Conservation (phyloP, 331 rosid genomes). For the Arachis monticola region DNA sequence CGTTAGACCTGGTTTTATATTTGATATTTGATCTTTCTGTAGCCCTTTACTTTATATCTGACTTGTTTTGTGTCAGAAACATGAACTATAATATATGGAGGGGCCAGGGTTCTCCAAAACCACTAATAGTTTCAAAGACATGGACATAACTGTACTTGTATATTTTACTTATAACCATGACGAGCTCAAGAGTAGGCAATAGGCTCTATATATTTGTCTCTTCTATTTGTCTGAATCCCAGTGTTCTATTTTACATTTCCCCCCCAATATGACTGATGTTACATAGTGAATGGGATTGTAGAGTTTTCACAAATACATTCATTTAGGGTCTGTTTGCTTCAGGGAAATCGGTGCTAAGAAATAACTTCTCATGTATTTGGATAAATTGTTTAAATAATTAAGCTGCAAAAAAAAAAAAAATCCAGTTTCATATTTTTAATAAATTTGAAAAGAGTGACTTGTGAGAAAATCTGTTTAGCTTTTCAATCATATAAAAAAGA, state of each 20-base stretch:
- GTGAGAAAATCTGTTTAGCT: too few species aligned
- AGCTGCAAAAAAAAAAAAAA: too few species aligned
- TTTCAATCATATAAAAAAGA: too few species aligned
- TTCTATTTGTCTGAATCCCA: neutral
- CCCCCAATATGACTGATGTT: constrained; percentile 7
- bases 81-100: neutral
- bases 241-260: neutral
- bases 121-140: neutral
- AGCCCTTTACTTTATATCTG: neutral
- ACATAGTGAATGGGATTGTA: neutral
- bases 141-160: neutral
- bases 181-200: constrained; percentile 10
- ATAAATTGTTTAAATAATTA: too few species aligned
- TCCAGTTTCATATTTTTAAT: too few species aligned
- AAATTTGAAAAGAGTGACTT: too few species aligned
- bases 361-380: too few species aligned
- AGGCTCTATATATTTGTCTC: neutral
- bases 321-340: neutral
- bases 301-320: neutral
- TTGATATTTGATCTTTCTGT: neutral
- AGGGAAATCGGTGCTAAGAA: too few species aligned
- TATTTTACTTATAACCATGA: neutral
- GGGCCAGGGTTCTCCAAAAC: constrained; percentile 20
- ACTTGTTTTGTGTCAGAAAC: constrained; percentile 1
- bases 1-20: neutral